These are phyloP conservation scores for Tricladium varicosporioides DNA, from an alignment of 2,329 filamentous ascomycete species.

Conservation along the genomic window DNA sequence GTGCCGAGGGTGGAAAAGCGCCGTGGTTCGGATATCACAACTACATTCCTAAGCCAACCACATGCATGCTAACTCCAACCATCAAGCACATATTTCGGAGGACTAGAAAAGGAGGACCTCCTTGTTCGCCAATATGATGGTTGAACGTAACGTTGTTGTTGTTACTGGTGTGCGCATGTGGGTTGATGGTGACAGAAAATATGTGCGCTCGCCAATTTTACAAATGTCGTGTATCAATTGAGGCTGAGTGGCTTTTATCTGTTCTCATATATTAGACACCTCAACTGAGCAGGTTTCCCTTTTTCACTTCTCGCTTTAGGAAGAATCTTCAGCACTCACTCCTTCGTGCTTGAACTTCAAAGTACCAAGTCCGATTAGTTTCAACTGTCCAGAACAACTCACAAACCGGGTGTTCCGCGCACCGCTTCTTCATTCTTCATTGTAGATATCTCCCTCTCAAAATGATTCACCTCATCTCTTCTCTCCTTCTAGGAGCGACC, in stretches of 20 bases:
- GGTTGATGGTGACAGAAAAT: no score
- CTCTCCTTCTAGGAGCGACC: neutral
- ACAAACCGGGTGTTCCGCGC: neutral
- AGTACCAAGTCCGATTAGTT: no score
- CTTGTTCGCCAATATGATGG: no score
- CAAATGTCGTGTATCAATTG: no score
- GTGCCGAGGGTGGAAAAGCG: neutral
- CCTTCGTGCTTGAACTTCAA: neutral
- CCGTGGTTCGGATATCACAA: neutral
- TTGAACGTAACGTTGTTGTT: neutral
- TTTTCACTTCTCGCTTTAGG: neutral
- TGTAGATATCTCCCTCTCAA: neutral
- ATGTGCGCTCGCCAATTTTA: no score
- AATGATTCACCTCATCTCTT: neutral
- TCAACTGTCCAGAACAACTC: neutral
- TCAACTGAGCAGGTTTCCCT: no score
- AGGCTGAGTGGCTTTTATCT: no score
- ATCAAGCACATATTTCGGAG: neutral
- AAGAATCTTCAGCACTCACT: neutral
- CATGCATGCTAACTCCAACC: neutral
- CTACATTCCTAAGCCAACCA: neutral
- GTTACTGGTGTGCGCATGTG: neutral
- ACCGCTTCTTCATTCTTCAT: neutral
- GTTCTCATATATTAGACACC: no score
- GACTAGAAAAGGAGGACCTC: no score